Base-by-base conservation (phyloP, 495 filamentous ascomycete genomes). In the Hyaloscypha finlandica region DNA sequence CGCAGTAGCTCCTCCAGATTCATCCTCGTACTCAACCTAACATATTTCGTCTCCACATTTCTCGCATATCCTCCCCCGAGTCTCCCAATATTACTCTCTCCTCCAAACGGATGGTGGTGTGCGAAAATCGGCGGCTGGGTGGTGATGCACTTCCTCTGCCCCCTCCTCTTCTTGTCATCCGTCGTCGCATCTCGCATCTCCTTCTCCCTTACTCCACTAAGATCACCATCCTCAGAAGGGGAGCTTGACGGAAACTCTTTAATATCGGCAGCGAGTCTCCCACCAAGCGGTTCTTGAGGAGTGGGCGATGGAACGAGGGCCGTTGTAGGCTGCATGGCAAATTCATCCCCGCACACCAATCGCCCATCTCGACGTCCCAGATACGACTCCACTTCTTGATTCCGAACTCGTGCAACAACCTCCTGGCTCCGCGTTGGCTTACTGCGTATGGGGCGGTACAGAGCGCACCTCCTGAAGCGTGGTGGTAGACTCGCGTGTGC, bases 391-490 rank as follows among this genome's bases (percentile, higher is more conserved):
- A 73, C 9, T 70, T 74, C 35, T 57, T 66, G 22, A 78, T 37
- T 2, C 77, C 73, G 70, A 82, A 81, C 69, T 73, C 70, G 65
- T 69, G 76, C 22, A 83, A 67, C 30, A 83, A 61, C 67, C 77
- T 80, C n/a, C 78, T 74, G 11, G 80, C 81, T 6, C 81, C 81
- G 19, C 68, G 67, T 59, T 76, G 75, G 31, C 74, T 79, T 12
- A 84, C 81, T 11, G 81, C 81, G 57, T 83, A 84, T 0, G 81
- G 80, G 31, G 81, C 77, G 1, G 76, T 83, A 69, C 81, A 84
- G 0, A 74, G 39, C 14, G 66, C 72, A 2, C 77, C 81, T 5
- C 74, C 77, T 54, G 65, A 71, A 0, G 78, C 74, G 0, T 74
- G 74, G 64, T 84, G 81, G 0, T 81, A 78, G 0, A 82, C 71